A percentile compares a stretch with the other conserved stretches of the same genome.
Conservation (phyloP, 768 basidiomycete genomes). For the Rubroboletus pulcherrimus region DNA sequence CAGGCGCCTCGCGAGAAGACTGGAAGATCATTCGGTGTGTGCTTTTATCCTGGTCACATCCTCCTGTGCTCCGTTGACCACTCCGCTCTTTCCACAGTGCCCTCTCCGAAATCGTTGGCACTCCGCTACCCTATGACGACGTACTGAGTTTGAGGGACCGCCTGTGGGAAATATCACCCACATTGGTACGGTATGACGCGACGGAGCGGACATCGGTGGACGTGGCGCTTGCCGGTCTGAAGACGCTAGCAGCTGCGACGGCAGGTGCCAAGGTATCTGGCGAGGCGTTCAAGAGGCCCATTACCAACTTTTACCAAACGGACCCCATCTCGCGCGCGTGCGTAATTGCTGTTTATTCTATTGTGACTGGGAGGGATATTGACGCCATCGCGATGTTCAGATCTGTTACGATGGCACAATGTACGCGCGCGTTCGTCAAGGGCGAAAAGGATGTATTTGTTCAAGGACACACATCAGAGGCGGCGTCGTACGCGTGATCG, state of each 20-base stretch:
- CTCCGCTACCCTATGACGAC: slow-evolving; percentile 86
- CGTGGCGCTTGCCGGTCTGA: slow-evolving; percentile 67
- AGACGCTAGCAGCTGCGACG: slow-evolving; percentile 49
- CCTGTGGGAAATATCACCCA: slow-evolving; percentile 95
- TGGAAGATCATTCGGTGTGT: slow-evolving; percentile 92
- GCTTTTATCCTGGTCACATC: background rate
- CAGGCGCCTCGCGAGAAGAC: slow-evolving; percentile 94
- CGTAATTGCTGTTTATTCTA: slow-evolving; percentile 35
- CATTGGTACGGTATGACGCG: slow-evolving; percentile 80
- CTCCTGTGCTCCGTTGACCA: background rate
- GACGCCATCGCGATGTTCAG: slow-evolving; percentile 32
- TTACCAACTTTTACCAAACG: slow-evolving; percentile 93
- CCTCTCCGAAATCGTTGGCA: slow-evolving; percentile 80
- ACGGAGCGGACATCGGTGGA: slow-evolving; percentile 74
- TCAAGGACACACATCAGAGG: background rate
- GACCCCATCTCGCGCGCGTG: slow-evolving; percentile 92
- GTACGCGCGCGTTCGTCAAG: slow-evolving; percentile 81
- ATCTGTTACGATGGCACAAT: slow-evolving; percentile 96
- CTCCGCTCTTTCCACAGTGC: slow-evolving; percentile 47
- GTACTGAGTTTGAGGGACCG: slow-evolving; percentile 80
- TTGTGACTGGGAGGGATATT: background rate
- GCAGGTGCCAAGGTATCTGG: slow-evolving; percentile 54
- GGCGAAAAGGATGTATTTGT: slow-evolving; percentile 38
- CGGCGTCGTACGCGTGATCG: slow-evolving; percentile 16
- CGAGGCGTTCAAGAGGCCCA: slow-evolving; percentile 68